These are phyloP conservation scores for Thraustochytrium sp. DNA, from an alignment of 352 stramenopile genomes.

Conservation along the genomic window DNA sequence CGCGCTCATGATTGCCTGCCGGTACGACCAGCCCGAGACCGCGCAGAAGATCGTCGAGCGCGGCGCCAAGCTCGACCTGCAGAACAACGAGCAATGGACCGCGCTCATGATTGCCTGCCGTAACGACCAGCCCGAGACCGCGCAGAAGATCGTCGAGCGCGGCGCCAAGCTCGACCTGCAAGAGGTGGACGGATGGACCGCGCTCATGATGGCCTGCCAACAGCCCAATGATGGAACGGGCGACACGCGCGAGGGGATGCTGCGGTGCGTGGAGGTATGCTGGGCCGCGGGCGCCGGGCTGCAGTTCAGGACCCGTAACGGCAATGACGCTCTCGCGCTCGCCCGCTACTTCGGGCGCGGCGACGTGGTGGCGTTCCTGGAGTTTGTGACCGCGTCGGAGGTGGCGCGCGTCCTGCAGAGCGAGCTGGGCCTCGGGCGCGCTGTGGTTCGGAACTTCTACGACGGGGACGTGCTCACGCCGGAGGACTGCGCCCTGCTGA, in stretches of 20 bases:
- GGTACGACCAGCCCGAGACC: neutral
- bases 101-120: too few relatives aligned
- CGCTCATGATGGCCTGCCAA: neutral
- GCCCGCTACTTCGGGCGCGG: neutral
- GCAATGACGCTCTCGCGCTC: neutral
- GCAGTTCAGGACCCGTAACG: neutral
- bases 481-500: too few relatives aligned
- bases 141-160: neutral
- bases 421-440: neutral
- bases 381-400: neutral
- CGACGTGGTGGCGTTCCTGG: neutral
- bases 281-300: neutral
- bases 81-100: too few relatives aligned
- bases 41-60: neutral
- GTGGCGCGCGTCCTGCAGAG: neutral
- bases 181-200: neutral
- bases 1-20: too few relatives aligned
- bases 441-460: too few relatives aligned
- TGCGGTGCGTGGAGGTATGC: neutral
- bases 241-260: neutral
- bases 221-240: neutral
- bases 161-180: neutral
- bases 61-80: neutral
- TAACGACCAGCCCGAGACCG: neutral
- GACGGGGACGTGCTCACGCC: too few relatives aligned